Conservation (phyloP, 208 protist species). For the Acanthamoeba royreba region DNA sequence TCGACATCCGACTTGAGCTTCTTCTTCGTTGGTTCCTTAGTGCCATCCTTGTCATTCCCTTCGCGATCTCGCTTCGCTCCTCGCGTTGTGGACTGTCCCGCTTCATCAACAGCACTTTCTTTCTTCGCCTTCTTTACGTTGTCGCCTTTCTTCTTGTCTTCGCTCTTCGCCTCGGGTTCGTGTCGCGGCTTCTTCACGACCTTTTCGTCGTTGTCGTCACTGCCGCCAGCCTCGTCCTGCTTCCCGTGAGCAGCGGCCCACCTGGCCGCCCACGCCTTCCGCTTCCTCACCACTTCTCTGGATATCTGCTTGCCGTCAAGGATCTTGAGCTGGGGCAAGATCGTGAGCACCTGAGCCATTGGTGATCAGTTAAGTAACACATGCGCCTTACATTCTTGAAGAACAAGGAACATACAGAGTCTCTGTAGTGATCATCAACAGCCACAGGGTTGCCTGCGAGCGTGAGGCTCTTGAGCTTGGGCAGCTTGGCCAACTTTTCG, state of each 20-base stretch:
- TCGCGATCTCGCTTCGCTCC: not conserved
- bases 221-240: not conserved
- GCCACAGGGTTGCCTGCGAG: constrained; percentile 50
- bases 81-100: too few species aligned
- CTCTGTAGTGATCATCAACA: constrained; percentile 5
- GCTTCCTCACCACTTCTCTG: not conserved
- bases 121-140: not conserved
- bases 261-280: not conserved
- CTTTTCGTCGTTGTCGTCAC: not conserved
- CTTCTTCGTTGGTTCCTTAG: too few species aligned
- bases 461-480: constrained; percentile 47
- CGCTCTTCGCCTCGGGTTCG: not conserved
- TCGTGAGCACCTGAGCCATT: not conserved
- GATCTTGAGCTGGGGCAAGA: constrained; percentile 2
- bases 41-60: too few species aligned
- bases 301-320: constrained; percentile 13
- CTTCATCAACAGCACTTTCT: not conserved
- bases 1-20: too few species aligned
- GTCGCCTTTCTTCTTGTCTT: not conserved
- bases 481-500: constrained; percentile 34
- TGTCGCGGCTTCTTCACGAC: not conserved
- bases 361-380: not conserved
- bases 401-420: not conserved
- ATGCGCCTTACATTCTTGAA: not conserved
- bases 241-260: not conserved